Evolutionary conservation across 306 rosid genomes (phyloP), one percentile per base, ranked within the genome.

Genomic region (Quercus glauca): DNA sequence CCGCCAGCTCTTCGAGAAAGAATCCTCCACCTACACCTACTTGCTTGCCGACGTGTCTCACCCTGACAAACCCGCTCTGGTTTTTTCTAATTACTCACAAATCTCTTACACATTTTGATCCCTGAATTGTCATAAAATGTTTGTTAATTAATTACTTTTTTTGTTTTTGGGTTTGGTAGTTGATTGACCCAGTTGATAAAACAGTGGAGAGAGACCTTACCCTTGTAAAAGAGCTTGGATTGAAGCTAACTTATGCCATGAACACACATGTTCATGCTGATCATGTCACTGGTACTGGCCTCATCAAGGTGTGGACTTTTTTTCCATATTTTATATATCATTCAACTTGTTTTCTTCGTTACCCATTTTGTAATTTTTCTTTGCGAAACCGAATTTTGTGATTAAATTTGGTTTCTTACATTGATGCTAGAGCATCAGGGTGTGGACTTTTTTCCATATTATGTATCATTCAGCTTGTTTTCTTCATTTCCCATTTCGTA

Each of bases 201-300:
- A 91, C 93, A 29, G 96, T 91, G 82, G 96, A 96, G 55, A 91
- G 98, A 85, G 99, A 96, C 86, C 83, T 93, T 61, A 83, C 81
- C n/a, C 88, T 96, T 33, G 81, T 96, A 63, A 65, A 85, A 70
- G 93, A 96, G 75, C 55, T 91, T 73, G 98, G 98, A 3, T 59
- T 96, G 84, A 89, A 86, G 82, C 90, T 93, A 61, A 83, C 93
- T 31, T 93, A 88, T 70, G 99, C 97, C 76, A 59, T 91, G 88
- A 96, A 96, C 86, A 96, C 99, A 26, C 99, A 93, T 85, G 97
- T 96, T 55, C 99, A 96, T 76, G 98, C 99, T n/a, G 99, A 96
- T 81, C 99, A 96, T 88, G 90, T 96, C 19, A 96, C 98, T 49
- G 99, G 99, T 12, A 90, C 92, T 78, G 99, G 98, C 60, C 92